Evolutionary conservation across 345 rosid genomes (phyloP), one percentile per base, ranked within the genome.

Genomic region (Anacardium occidentale): DNA sequence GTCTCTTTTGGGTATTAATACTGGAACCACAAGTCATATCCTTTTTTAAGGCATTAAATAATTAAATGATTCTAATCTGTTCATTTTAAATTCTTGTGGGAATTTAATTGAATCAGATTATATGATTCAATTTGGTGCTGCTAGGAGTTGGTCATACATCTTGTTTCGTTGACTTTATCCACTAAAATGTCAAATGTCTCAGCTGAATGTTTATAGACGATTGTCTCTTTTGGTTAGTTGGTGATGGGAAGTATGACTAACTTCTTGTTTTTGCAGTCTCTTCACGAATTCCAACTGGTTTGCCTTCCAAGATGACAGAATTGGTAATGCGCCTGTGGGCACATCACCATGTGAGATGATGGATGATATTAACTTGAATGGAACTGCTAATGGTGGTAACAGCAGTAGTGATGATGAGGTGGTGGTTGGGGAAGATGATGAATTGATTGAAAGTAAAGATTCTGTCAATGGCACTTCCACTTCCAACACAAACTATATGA

Each of bases 241-340:
- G 14, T 13, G 12, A 15, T 62, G 25, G 15, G 7, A 15, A 21
- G 13, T 47, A 20, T 54, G 1, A 37, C n/a, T 42, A 2, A 55
- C 53, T 68, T 55, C 71, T 71, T 57, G 45, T 29, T 53, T 25
- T 62, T 78, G 87, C 85, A 92, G 92, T 78, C 83, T 93, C 47
- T 94, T 96, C 84, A 91, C 97, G 74, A 91, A 91, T 75, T 91
- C 99, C 66, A 81, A 96, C 81, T 95, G 99, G 99, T 95, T 95
- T 83, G 92, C 98, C 17, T 96, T 88, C 83, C 93, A 91, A 88
- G 97, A 93, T 12, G 90, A 93, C 17, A 86, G 89, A 75, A 73
- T 81, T 47, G 89, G 83, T 67, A 75, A 76, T 72, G 88, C 89
- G 67, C 82, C 89, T 68, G 69, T 73, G 24, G 84, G 89, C 62